Base-by-base conservation (phyloP, 2,329 filamentous ascomycete species). In the Colletotrichum cereale region DNA sequence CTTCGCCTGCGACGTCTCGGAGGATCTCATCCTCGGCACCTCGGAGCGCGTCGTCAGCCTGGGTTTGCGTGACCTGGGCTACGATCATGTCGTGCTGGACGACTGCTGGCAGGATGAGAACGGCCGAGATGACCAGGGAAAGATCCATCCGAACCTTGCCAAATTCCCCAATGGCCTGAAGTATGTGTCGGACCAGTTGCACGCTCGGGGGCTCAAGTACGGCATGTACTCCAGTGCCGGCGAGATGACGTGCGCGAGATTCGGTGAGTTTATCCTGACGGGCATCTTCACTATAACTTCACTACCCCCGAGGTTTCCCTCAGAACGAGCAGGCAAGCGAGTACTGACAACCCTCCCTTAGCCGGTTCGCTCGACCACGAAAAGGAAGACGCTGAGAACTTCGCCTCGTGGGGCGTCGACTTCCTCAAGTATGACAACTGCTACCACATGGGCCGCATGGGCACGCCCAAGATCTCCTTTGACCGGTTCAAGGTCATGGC, bases 401-500 rank as follows among this genome's bases (percentile, higher is more conserved):
- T 87, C 73, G 85, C 86, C 1, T 80, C 81, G 16, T 88, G 86
- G 86, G 85, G 84, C 2, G 81, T 88, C 64, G 85, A 87, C 74
- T 87, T 87, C 61, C 78, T 87, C 47, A 88, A 88, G 79, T 87
- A 87, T 73, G 85, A 87, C 73, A 86, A 86, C 73, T 87, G 85
- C 74, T 79, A 79, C 69, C 78, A 79, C 55, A 75, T 76, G 63
- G 77, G 76, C 36, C 61, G 74, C 5, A 75, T 74, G 56, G 77
- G 78, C 26, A 75, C 75, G 21, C 77, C 75, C 55, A 67, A 74
- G 36, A 76, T 77, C 52, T 78, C 76, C 10, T 78, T 76, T 63
- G 76, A 76, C 66, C 68, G 77, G n/a, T 80, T 76, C 73, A 76
- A 75, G 42, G 74, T 73, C 64, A 81, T 82, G 80, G 70, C 77